These are phyloP conservation scores for Nakaseomyces kungkrabaensis DNA, from an alignment of 1,139 yeast genomes.

Conservation along the genomic window DNA sequence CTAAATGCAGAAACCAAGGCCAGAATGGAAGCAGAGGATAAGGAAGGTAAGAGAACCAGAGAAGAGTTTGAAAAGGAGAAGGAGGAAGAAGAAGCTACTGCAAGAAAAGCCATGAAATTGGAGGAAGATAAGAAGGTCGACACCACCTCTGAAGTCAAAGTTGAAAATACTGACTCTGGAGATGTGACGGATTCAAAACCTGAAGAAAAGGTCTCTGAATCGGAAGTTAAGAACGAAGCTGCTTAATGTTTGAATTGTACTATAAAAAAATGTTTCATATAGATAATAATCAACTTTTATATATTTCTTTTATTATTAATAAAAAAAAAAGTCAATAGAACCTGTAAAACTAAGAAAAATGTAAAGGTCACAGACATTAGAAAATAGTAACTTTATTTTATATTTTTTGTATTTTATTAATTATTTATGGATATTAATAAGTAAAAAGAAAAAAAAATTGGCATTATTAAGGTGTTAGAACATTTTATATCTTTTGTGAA, in stretches of 20 bases:
- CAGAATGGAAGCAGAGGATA: slow-evolving; percentile 25
- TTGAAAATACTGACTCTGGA: slow-evolving; percentile 8
- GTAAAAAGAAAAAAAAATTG: no score
- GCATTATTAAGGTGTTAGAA: no score
- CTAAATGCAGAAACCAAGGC: slow-evolving; percentile 20
- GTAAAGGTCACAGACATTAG: no score
- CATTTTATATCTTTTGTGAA: no score
- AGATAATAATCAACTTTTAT: no score
- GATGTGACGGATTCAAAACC: neutral
- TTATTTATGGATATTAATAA: no score
- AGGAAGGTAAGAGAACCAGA: slow-evolving; percentile 16
- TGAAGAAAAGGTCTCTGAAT: neutral
- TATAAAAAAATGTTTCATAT: no score
- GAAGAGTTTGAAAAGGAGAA: slow-evolving; percentile 18
- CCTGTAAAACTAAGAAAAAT: no score
- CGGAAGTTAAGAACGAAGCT: neutral
- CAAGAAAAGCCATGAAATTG: slow-evolving; percentile 2
- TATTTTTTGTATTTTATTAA: no score
- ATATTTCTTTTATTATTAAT: no score
- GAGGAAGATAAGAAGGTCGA: slow-evolving; percentile 3
- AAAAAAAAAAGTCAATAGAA: no score
- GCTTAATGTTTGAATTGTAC: neutral
- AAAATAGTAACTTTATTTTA: no score
- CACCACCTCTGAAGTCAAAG: slow-evolving; percentile 2
- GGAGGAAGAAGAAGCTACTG: slow-evolving; percentile 4